phyloP scores from a whole-genome alignment of 176 grass and related monocot genomes.

The Leersia perrieri region DNA sequence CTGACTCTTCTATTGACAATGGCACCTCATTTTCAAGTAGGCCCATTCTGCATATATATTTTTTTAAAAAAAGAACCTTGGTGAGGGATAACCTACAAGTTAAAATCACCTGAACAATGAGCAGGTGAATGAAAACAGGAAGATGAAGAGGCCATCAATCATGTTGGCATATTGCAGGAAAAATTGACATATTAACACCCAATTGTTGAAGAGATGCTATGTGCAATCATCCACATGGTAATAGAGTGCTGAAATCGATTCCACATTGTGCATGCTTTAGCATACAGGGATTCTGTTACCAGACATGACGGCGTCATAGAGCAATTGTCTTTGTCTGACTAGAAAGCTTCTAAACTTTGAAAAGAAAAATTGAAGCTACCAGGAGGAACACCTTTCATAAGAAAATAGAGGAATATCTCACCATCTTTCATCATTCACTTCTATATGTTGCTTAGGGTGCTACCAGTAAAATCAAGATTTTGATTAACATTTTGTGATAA shows the following conservation, averaged over 20 bases:
- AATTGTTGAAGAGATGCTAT: not conserved
- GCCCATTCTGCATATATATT: not conserved
- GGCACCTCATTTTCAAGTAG: not conserved
- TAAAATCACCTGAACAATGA: conserved; percentile 11
- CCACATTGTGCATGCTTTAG: not conserved
- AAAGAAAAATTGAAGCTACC: not conserved
- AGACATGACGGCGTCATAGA: not conserved
- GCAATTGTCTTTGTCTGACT: conserved; percentile 8
- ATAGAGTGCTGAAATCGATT: conserved; percentile 19
- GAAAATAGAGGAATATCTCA: conserved; percentile 17
- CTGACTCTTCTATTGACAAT: not conserved
- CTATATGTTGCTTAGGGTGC: conserved; percentile 17
- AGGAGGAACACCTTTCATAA: conserved; percentile 10
- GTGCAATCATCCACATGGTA: conserved; percentile 3
- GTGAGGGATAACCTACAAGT: not conserved
- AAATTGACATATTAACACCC: conserved; percentile 19
- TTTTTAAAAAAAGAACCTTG: not conserved
- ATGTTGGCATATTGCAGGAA: not conserved
- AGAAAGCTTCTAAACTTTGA: not conserved
- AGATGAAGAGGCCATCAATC: not conserved
- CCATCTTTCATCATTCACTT: conserved; percentile 21
- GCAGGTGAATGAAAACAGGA: not conserved
- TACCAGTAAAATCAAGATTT: no score
- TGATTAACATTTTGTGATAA: no score
- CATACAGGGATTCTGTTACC: conserved; percentile 1